Conservation (phyloP, 768 basidiomycete genomes). For the Aureoboletus auriporus region DNA sequence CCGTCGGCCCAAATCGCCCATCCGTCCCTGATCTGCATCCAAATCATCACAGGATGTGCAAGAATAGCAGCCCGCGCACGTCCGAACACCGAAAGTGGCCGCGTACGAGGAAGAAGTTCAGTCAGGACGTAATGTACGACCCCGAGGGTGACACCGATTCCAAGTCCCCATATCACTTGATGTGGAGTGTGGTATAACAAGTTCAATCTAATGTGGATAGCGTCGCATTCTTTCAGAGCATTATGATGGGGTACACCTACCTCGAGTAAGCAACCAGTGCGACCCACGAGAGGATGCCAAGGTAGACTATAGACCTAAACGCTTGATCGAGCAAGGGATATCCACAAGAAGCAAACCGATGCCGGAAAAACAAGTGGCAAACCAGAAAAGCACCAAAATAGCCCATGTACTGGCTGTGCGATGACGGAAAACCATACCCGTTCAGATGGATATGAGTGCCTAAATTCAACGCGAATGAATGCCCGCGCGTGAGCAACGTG, state of each 20-base stretch:
- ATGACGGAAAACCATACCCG: constrained; percentile 86
- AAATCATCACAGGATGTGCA: constrained; percentile 51
- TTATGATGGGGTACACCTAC: constrained; percentile 32
- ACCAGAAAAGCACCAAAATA: constrained; percentile 77
- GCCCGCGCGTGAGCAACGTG: not conserved
- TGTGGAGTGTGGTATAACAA: constrained; percentile 70
- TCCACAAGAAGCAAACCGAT: constrained; percentile 58
- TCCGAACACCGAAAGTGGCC: constrained; percentile 55
- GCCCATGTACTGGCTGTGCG: constrained; percentile 89
- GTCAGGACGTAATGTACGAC: constrained; percentile 48
- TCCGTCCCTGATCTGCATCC: constrained; percentile 74
- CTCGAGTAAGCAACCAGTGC: constrained; percentile 73
- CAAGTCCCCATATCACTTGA: constrained; percentile 74
- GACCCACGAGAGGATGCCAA: constrained; percentile 52
- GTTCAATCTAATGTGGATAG: constrained; percentile 43
- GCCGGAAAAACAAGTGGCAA: constrained; percentile 68
- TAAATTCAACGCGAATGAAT: constrained; percentile 7
- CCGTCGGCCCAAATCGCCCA: constrained; percentile 80
- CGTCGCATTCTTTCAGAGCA: not conserved
- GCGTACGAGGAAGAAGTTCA: constrained; percentile 53
- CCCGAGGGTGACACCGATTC: constrained; percentile 58
- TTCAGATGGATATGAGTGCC: constrained; percentile 28
- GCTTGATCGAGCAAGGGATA: constrained; percentile 45
- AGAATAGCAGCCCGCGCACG: constrained; percentile 46
- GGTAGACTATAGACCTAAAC: constrained; percentile 46